Percentiles rank a stretch among this genome's conserved stretches.
Evolutionary conservation across 371 early-diverging fungal species (phyloP).

Genomic region (Coemansia sp.): DNA sequence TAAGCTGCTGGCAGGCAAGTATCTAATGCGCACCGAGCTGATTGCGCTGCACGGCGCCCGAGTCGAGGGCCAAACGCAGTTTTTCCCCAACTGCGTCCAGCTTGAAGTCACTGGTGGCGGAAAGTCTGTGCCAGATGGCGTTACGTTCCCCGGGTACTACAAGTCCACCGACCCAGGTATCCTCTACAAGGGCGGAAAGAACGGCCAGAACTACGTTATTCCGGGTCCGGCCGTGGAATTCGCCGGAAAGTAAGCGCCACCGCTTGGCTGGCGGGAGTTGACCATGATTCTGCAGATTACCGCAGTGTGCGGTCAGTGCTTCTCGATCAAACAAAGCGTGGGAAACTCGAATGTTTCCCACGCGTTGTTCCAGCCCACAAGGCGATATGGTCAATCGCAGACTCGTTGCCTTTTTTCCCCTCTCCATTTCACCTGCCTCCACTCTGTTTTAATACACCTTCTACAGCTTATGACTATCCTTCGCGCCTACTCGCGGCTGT

Average conservation of each 20-base stretch:
- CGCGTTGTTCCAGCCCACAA: too few relatives aligned
- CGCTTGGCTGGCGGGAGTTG: too few relatives aligned
- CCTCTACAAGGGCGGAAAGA: neutral
- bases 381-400: too few relatives aligned
- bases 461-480: too few relatives aligned
- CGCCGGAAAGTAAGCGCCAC: too few relatives aligned
- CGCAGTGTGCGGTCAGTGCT: too few relatives aligned
- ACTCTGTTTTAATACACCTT: too few relatives aligned
- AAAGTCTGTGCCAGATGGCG: neutral
- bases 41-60: conserved; percentile 5
- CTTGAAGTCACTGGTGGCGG: neutral
- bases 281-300: too few relatives aligned
- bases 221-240: conserved; percentile 2
- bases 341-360: too few relatives aligned
- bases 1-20: neutral
- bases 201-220: conserved; percentile 2
- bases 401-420: too few relatives aligned
- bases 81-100: conserved; percentile 5
- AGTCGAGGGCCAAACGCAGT: neutral
- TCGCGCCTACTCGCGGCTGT: neutral
- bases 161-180: conserved; percentile 18
- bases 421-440: too few relatives aligned
- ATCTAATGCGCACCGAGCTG: neutral
- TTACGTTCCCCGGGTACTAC: conserved; percentile 24
- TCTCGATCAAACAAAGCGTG: too few relatives aligned